phyloP scores from a whole-genome alignment of 495 filamentous ascomycete genomes.

The Penicilliopsis zonata region DNA sequence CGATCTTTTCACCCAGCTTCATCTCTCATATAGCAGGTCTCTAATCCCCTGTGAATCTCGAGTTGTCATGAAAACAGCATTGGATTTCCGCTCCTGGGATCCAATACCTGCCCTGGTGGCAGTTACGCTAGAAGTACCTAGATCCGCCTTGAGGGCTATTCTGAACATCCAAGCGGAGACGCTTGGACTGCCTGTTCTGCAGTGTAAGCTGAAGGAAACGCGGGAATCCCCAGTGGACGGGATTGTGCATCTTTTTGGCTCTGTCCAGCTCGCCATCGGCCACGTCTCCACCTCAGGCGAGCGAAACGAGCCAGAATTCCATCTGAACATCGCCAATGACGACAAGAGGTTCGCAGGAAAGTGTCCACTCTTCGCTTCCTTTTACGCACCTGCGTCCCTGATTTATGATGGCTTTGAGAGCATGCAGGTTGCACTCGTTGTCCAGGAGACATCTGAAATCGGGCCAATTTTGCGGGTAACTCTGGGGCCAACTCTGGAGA shows the following conservation, averaged over 20 bases:
- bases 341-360: neutral
- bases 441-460: neutral
- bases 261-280: too few relatives aligned
- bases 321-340: neutral
- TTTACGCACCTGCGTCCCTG: neutral
- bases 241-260: too few relatives aligned
- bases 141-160: neutral
- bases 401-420: neutral
- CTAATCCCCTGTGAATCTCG: too few relatives aligned
- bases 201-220: neutral
- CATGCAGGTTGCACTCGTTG: neutral
- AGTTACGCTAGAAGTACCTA: neutral
- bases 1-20: neutral
- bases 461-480: neutral
- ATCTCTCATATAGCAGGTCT: too few relatives aligned
- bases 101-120: neutral
- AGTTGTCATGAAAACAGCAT: too few relatives aligned
- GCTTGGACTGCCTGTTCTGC: neutral
- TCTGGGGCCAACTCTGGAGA: neutral
- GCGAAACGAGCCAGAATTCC: neutral
- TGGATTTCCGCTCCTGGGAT: too few relatives aligned
- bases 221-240: too few relatives aligned
- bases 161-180: constrained; percentile 8
- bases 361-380: neutral
- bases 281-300: too few relatives aligned